These are phyloP conservation scores for Thraustochytrium striatum DNA, from an alignment of 352 stramenopile species.

Conservation along the genomic window DNA sequence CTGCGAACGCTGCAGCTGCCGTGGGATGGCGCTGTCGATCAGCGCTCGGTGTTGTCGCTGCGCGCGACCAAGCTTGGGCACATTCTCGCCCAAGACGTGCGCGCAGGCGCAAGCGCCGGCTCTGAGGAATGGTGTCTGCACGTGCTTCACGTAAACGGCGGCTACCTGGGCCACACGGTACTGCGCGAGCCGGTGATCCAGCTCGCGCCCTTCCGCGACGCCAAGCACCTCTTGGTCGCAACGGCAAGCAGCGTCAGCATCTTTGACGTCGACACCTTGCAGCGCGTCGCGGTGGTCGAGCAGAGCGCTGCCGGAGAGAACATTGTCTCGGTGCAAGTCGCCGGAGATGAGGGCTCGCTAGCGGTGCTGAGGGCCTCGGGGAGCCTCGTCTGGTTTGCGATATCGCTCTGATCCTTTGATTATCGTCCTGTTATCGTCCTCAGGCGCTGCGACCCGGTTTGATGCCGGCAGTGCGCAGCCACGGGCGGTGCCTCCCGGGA, in stretches of 20 bases:
- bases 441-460: no score
- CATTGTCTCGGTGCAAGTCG: no score
- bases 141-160: slow-evolving; percentile 11
- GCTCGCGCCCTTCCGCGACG: neutral
- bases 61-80: neutral
- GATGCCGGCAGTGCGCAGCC: no score
- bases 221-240: neutral
- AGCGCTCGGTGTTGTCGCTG: neutral
- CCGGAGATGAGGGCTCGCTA: no score
- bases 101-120: neutral
- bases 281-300: neutral
- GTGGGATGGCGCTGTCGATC: neutral
- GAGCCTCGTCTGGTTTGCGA: no score
- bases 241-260: neutral
- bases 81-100: neutral
- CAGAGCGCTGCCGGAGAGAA: neutral
- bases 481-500: no score
- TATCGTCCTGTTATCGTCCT: no score
- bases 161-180: neutral
- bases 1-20: slow-evolving; percentile 14
- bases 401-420: no score
- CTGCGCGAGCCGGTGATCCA: neutral
- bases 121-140: neutral
- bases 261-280: neutral
- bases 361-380: no score